Percentiles rank a stretch among this genome's conserved stretches.
Evolutionary conservation across 768 basidiomycete genomes (phyloP).

Genomic region (Lactarius hengduanensis): DNA sequence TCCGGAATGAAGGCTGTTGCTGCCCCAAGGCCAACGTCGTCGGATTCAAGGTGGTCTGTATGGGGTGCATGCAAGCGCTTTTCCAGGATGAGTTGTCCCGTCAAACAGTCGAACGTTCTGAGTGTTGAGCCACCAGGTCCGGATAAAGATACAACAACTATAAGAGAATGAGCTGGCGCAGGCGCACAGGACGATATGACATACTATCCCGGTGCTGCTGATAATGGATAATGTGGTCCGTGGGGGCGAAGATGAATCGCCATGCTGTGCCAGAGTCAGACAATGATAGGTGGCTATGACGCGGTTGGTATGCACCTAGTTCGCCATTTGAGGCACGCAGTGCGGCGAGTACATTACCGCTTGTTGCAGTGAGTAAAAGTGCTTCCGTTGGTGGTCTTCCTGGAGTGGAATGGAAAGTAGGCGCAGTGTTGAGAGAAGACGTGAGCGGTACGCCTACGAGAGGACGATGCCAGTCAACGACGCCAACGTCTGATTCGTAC

Average conservation of each 20-base stretch:
- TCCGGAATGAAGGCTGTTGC: conserved; percentile 45
- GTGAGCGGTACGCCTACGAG: conserved; percentile 71
- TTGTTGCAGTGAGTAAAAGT: conserved; percentile 63
- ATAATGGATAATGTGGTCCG: conserved; percentile 67
- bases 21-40: conserved; percentile 58
- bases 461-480: conserved; percentile 85
- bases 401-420: conserved; percentile 50
- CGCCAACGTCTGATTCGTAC: conserved; percentile 72
- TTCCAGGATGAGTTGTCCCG: conserved; percentile 68
- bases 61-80: conserved; percentile 51
- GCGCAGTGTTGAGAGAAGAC: conserved; percentile 50
- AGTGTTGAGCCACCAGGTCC: conserved; percentile 69
- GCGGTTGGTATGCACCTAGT: conserved; percentile 51
- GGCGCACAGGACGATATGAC: conserved; percentile 30
- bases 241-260: conserved; percentile 72
- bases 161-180: not conserved
- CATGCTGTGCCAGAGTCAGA: conserved; percentile 51
- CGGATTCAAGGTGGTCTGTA: conserved; percentile 49
- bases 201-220: conserved; percentile 56
- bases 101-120: conserved; percentile 61
- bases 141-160: conserved; percentile 73
- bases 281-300: not conserved
- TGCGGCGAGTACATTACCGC: conserved; percentile 75
- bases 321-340: conserved; percentile 65
- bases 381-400: conserved; percentile 38